A percentile compares a stretch with the other conserved stretches of the same genome.
These are phyloP conservation scores for Xerocomellus intermedius DNA, from an alignment of 768 basidiomycete genomes.

Conservation along the genomic window DNA sequence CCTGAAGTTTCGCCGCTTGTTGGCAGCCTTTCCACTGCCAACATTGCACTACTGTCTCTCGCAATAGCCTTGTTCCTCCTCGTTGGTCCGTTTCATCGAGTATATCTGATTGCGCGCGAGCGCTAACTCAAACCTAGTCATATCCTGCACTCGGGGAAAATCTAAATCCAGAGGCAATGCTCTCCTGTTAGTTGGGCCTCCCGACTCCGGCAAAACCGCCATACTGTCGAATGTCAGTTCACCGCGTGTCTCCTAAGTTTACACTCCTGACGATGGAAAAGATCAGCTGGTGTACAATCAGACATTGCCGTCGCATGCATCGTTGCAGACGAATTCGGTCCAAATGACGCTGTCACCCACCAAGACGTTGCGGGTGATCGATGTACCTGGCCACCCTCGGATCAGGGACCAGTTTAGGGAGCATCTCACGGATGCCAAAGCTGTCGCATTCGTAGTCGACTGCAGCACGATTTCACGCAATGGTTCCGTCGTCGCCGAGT, in stretches of 20 bases:
- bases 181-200: constrained; percentile 73
- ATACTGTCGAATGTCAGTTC: constrained; percentile 65
- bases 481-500: constrained; percentile 78
- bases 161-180: constrained; percentile 51
- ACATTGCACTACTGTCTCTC: constrained; percentile 43
- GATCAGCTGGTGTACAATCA: constrained; percentile 63
- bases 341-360: constrained; percentile 42
- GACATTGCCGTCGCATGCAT: constrained; percentile 68
- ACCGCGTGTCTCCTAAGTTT: neutral
- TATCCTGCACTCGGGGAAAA: constrained; percentile 43
- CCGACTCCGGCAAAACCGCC: constrained; percentile 80
- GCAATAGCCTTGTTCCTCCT: constrained; percentile 42
- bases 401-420: constrained; percentile 73
- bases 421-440: constrained; percentile 58
- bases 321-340: constrained; percentile 69
- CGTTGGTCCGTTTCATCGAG: constrained; percentile 37
- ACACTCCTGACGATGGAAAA: constrained; percentile 13
- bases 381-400: constrained; percentile 85
- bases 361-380: constrained; percentile 55
- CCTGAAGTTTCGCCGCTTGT: constrained; percentile 40
- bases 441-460: constrained; percentile 77
- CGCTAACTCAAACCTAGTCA: constrained; percentile 39
- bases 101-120: neutral
- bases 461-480: constrained; percentile 76
- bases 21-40: constrained; percentile 38